These are phyloP conservation scores for Limnomonas spitsbergensis DNA, from an alignment of 139 green algal species.

Conservation along the genomic window DNA sequence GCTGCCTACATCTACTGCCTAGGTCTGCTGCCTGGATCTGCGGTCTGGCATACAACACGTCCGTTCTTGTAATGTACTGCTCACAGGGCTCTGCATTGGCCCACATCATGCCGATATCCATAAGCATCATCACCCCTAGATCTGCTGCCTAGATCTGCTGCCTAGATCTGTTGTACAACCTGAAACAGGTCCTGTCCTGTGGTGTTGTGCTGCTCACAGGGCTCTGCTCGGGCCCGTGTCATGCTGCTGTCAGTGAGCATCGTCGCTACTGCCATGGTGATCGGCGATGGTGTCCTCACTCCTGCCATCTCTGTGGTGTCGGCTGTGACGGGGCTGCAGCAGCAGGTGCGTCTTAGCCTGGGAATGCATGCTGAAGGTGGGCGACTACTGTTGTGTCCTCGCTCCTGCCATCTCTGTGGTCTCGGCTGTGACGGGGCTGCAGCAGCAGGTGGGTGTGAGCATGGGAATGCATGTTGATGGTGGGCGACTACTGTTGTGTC, in stretches of 20 bases:
- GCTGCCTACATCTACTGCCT: too few relatives aligned
- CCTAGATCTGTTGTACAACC: too few relatives aligned
- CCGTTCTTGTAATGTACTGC: too few relatives aligned
- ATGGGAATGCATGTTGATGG: not conserved
- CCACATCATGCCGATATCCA: too few relatives aligned
- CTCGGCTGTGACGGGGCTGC: slow-evolving; percentile 14
- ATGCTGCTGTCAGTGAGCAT: slow-evolving; percentile 24
- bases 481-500: slow-evolving; percentile 23
- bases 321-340: slow-evolving; percentile 12
- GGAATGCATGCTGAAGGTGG: not conserved
- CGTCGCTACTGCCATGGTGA: slow-evolving; percentile 34
- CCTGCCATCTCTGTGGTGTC: slow-evolving; percentile 36
- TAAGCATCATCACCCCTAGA: too few relatives aligned
- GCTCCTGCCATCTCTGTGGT: slow-evolving; percentile 41
- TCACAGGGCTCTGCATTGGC: too few relatives aligned
- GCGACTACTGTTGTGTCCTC: slow-evolving; percentile 31
- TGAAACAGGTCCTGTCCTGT: too few relatives aligned
- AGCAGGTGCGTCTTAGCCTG: slow-evolving; percentile 21
- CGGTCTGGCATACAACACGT: too few relatives aligned
- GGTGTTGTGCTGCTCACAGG: not conserved
- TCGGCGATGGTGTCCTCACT: slow-evolving; percentile 51
- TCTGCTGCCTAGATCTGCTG: too few relatives aligned
- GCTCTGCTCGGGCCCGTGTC: not conserved
- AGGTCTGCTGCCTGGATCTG: too few relatives aligned
- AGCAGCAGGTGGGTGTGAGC: slow-evolving; percentile 14